phyloP scores from a whole-genome alignment of 768 basidiomycete species.

The Wakefieldia striispora region DNA sequence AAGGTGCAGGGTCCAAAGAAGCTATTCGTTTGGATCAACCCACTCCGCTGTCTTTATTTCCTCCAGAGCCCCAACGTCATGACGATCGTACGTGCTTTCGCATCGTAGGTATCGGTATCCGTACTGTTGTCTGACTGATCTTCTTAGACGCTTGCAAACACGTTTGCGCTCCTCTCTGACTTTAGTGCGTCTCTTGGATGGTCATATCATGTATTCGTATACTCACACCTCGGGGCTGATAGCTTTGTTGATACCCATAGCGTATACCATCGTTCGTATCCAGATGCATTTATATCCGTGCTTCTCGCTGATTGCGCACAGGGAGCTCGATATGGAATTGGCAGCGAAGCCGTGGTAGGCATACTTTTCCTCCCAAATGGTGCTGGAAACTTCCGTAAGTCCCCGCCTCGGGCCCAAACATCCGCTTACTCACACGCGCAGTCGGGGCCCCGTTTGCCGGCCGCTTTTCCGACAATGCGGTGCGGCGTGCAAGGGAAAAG shows the following conservation, averaged over 20 bases:
- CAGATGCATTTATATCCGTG: not conserved
- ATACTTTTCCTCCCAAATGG: constrained; percentile 26
- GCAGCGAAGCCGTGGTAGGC: constrained; percentile 22
- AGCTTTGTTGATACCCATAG: constrained; percentile 56
- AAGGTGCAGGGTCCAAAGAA: constrained; percentile 30
- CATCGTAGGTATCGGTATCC: not conserved
- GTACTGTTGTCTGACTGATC: not conserved
- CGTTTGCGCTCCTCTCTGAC: constrained; percentile 26
- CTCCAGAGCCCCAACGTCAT: constrained; percentile 61
- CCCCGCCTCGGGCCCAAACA: not conserved
- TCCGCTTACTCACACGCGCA: constrained; percentile 18
- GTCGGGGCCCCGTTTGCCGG: constrained; percentile 64
- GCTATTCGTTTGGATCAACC: constrained; percentile 53
- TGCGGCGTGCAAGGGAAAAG: constrained; percentile 46
- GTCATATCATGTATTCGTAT: not conserved
- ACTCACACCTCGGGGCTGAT: not conserved
- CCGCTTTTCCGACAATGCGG: constrained; percentile 51
- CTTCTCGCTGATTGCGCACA: constrained; percentile 21
- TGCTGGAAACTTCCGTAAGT: constrained; percentile 25
- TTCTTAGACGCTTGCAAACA: constrained; percentile 43
- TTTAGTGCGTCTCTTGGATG: constrained; percentile 32
- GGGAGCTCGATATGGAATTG: constrained; percentile 43
- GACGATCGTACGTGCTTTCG: constrained; percentile 42
- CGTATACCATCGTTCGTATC: constrained; percentile 59
- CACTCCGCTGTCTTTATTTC: constrained; percentile 48